Percentiles rank a stretch among this genome's conserved stretches.
Conservation (phyloP, 257 asterid genomes). For the Linderniella brevidens region DNA sequence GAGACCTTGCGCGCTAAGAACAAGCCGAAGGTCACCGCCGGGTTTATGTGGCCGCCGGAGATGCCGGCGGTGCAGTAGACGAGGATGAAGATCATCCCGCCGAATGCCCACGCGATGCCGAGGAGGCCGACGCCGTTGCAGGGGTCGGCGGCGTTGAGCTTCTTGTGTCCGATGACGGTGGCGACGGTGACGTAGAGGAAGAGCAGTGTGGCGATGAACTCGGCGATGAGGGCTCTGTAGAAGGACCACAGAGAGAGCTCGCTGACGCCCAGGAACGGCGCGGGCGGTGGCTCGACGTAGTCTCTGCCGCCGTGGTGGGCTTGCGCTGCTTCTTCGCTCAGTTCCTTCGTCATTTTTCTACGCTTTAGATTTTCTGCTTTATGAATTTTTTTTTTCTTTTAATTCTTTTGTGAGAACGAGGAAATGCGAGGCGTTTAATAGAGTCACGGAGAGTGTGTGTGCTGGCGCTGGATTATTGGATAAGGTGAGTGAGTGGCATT, state of each 20-base stretch:
- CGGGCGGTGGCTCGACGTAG: constrained; percentile 83
- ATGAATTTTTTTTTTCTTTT: no score
- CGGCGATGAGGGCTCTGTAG: constrained; percentile 43
- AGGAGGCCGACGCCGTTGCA: constrained; percentile 86
- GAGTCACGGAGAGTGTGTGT: no score
- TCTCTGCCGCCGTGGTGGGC: constrained; percentile 36
- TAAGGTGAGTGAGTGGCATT: no score
- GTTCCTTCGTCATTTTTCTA: constrained; percentile 68
- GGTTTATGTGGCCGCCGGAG: constrained; percentile 54
- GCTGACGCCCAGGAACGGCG: constrained; percentile 42
- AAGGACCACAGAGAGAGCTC: constrained; percentile 75
- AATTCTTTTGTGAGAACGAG: no score
- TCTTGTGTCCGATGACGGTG: constrained; percentile 80
- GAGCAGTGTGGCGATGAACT: constrained; percentile 29
- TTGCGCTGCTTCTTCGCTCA: constrained; percentile 36
- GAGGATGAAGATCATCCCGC: constrained; percentile 9
- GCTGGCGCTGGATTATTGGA: no score
- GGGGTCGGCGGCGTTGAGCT: constrained; percentile 29
- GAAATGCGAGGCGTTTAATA: no score
- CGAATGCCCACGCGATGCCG: constrained; percentile 92
- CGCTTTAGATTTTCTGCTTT: no score
- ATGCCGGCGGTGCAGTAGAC: constrained; percentile 95
- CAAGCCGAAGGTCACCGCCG: constrained; percentile 24
- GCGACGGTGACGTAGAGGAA: constrained; percentile 81
- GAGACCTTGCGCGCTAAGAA: constrained; percentile 83